Evolutionary conservation across 2,329 filamentous ascomycete species (phyloP).

Genomic region (Xylogone sp.): DNA sequence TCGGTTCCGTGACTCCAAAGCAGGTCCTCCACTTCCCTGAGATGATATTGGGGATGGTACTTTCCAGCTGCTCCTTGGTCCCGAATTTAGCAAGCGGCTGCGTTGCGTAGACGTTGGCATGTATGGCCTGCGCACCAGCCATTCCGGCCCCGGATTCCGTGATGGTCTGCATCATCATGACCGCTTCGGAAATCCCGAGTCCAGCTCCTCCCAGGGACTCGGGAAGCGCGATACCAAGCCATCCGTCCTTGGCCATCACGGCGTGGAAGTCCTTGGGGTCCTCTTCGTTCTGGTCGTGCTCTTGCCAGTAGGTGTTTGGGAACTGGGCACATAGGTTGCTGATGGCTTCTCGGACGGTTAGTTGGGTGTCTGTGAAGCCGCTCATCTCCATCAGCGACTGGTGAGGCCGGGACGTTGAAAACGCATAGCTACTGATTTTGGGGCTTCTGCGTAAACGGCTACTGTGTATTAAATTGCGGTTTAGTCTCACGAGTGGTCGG

Average conservation of each 20-base stretch:
- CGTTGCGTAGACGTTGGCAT: constrained; percentile 70
- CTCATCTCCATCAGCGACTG: constrained; percentile 59
- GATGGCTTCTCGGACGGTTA: constrained; percentile 69
- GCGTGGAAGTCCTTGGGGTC: constrained; percentile 76
- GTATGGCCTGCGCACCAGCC: constrained; percentile 61
- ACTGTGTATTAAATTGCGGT: no score
- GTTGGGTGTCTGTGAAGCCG: constrained; percentile 68
- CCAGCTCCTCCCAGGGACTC: constrained; percentile 71
- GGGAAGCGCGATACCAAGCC: constrained; percentile 77
- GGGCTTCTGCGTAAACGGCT: no score
- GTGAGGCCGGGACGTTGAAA: background rate
- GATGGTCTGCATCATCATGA: constrained; percentile 85
- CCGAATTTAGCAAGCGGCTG: constrained; percentile 73
- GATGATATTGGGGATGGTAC: constrained; percentile 67
- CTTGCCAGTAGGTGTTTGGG: constrained; percentile 70
- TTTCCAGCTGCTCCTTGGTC: constrained; percentile 56
- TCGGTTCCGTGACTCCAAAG: constrained; percentile 83
- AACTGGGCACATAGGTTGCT: constrained; percentile 66
- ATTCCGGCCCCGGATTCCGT: constrained; percentile 75
- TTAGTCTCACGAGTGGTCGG: no score
- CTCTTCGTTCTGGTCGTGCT: constrained; percentile 64
- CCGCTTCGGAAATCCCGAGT: constrained; percentile 75
- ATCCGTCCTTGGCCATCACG: constrained; percentile 69
- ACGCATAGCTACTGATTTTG: background rate
- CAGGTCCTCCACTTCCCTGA: constrained; percentile 68